Percentiles rank a stretch among this genome's conserved stretches.
These are phyloP conservation scores for Blastocystis sp. DNA, from an alignment of 352 stramenopile genomes.

Conservation along the genomic window DNA sequence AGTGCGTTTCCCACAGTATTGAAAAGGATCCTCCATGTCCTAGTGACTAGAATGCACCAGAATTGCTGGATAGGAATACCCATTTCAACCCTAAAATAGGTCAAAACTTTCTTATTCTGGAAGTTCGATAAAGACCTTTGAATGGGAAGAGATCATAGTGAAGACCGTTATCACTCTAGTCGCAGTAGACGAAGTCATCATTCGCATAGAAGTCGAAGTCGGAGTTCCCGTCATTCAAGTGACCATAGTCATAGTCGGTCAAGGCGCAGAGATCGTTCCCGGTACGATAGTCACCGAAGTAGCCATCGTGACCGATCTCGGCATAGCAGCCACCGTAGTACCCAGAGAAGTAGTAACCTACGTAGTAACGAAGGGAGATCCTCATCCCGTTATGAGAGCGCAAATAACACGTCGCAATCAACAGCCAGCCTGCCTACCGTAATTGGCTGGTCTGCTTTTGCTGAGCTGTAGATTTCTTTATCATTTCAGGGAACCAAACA, in stretches of 20 bases:
- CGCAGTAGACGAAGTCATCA: slow-evolving; percentile 31
- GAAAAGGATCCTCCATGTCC: too few relatives aligned
- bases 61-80: too few relatives aligned
- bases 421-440: neutral
- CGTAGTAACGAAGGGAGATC: neutral
- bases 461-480: slow-evolving; percentile 14
- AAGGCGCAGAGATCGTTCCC: neutral
- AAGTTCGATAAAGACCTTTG: neutral
- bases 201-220: slow-evolving; percentile 49
- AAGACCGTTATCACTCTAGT: slow-evolving; percentile 30
- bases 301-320: slow-evolving; percentile 17
- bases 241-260: slow-evolving; percentile 1
- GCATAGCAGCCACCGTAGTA: neutral
- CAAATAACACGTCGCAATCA: neutral
- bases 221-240: neutral
- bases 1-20: too few relatives aligned
- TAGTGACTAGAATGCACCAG: too few relatives aligned
- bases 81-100: too few relatives aligned
- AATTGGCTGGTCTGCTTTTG: neutral
- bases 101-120: too few relatives aligned
- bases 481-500: neutral
- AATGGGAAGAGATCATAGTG: slow-evolving; percentile 11
- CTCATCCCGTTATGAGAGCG: neutral
- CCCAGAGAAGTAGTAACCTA: neutral
- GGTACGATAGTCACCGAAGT: slow-evolving; percentile 33